phyloP scores from a whole-genome alignment of 2,329 filamentous ascomycete species.

The Trichoderma citrinoviride region DNA sequence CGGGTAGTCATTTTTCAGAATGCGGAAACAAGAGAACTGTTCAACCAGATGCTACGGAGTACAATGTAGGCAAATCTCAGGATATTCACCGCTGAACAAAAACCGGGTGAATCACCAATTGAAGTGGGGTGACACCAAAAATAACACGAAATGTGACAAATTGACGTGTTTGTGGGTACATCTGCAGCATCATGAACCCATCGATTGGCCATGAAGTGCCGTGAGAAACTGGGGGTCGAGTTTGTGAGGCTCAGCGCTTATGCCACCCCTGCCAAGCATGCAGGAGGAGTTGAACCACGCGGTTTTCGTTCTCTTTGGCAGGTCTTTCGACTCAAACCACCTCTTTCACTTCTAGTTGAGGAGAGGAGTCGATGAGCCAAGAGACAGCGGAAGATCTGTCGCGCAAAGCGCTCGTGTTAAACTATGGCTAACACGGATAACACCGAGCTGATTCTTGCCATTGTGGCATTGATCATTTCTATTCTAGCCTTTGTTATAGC shows the following conservation, averaged over 20 bases:
- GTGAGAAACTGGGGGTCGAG: background rate
- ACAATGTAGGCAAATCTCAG: background rate
- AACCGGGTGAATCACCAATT: background rate
- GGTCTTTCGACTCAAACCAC: background rate
- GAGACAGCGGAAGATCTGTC: too few species aligned
- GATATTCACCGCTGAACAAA: background rate
- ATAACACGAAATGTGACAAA: too few species aligned
- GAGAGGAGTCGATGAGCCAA: background rate
- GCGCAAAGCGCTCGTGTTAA: background rate
- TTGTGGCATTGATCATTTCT: background rate
- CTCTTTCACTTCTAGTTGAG: too few species aligned
- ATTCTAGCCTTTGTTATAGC: slow-evolving; percentile 1
- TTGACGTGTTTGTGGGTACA: background rate
- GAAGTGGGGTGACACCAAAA: background rate
- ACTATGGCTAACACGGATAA: background rate
- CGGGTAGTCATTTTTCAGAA: too few species aligned
- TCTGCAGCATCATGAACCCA: background rate
- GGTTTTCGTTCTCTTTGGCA: background rate
- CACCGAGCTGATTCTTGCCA: background rate
- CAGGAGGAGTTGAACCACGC: background rate
- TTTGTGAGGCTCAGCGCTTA: background rate
- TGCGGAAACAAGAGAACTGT: too few species aligned
- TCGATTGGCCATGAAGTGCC: background rate
- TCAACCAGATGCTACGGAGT: background rate
- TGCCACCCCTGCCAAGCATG: background rate